Base-by-base conservation (phyloP, 1,139 yeast species). In the Debaryomyces sp. region DNA sequence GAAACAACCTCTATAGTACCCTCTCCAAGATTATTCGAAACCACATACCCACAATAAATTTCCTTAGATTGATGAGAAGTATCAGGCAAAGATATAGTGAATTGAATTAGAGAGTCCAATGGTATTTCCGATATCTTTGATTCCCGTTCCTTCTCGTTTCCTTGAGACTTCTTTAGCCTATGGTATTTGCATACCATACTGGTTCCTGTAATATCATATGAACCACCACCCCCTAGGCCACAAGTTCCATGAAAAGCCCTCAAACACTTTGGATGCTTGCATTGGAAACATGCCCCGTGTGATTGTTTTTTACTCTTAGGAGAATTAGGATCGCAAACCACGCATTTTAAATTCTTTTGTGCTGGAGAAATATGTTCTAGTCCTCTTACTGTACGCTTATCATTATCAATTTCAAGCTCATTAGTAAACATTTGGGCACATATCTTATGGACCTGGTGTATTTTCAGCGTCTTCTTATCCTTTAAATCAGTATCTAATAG, bases 191-290 rank as follows among this genome's bases (percentile, higher is more conserved):
- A 78, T 21, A 61, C 57, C 36, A 55, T 53, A 12, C 54, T 62
- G 4, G 51, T 53, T 4, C 54, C 49, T 2, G 55, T 54, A 7
- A 59, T 54, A 46, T 62, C 56, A 45, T 66, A 63, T 4, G 55
- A 43, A 7, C 80, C 79, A 1, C 87, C 88, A 13, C 79, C 81
- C 1, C 71, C 63, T 3, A 81, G 52, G 0, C 84, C 83, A 63
- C 89, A 84, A 0, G 84, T 77, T 0, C 80, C 82, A 61, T 84
- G 89, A 56, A 69, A 84, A 0, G 86, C 64, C 38, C 86, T 66
- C 2, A 76, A 66, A 60, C 89, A 84, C 44, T 68, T 74, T 0
- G 77, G 70, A 38, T 68, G 60, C 1, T 75, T 66, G 55, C 89
- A 84, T 56, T 82, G 87, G 61, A 84, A 75, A 54, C 87, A 81